A percentile compares a stretch with the other conserved stretches of the same genome.
Evolutionary conservation across 306 rosid genomes (phyloP).

Genomic region (Dryas alaskensis): DNA sequence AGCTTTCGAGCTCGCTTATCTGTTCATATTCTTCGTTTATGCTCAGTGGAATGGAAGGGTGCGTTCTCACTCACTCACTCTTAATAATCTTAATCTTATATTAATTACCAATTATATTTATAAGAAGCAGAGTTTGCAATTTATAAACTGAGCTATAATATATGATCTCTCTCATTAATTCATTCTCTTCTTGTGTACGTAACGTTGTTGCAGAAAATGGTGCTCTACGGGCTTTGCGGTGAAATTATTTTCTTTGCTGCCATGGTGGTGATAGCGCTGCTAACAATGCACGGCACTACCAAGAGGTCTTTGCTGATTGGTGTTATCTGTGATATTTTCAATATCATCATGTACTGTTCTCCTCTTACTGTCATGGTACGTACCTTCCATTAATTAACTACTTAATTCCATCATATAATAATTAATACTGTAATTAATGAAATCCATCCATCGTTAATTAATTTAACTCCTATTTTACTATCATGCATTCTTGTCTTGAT

Average conservation of each 20-base stretch:
- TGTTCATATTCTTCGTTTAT: conserved; percentile 41
- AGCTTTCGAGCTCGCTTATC: conserved; percentile 45
- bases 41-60: conserved; percentile 47
- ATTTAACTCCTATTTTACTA: no score
- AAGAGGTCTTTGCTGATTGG: conserved; percentile 64
- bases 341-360: conserved; percentile 61
- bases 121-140: no score
- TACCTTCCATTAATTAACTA: neutral
- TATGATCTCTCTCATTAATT: no score
- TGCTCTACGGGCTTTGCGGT: neutral
- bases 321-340: conserved; percentile 58
- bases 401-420: neutral
- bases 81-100: no score
- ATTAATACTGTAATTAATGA: no score
- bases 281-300: conserved; percentile 33
- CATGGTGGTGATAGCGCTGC: conserved; percentile 37
- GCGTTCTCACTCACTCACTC: no score
- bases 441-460: no score
- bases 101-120: no score
- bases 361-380: conserved; percentile 72
- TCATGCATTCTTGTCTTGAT: no score
- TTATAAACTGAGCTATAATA: no score
- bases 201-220: conserved; percentile 41
- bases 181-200: neutral
- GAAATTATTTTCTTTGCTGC: conserved; percentile 40